Percentiles rank a stretch among this genome's conserved stretches.
phyloP scores from a whole-genome alignment of 331 rosid species.

The Pyrus hybrid region DNA sequence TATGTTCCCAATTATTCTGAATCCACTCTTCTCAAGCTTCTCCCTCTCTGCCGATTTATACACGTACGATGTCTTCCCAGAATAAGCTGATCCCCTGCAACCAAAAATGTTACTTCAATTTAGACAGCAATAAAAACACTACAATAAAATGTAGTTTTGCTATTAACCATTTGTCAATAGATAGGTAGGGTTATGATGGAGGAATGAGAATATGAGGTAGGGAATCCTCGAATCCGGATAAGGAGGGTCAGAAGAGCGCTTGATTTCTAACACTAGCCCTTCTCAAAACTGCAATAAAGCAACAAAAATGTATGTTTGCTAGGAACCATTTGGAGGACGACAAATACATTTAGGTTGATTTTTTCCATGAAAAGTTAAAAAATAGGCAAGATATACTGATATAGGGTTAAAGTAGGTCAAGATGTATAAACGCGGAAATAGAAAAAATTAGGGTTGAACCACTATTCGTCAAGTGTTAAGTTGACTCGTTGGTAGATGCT shows the following conservation, averaged over 20 bases:
- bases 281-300: too few species aligned
- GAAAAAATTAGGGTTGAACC: not conserved
- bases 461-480: not conserved
- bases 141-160: not conserved
- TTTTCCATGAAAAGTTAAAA: not conserved
- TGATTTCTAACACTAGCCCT: too few species aligned
- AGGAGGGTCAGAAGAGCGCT: too few species aligned
- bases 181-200: too few species aligned
- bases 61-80: slow-evolving; percentile 24
- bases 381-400: not conserved
- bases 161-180: too few species aligned
- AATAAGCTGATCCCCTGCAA: slow-evolving; percentile 19
- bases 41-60: slow-evolving; percentile 47
- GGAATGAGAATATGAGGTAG: too few species aligned
- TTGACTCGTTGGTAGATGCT: not conserved
- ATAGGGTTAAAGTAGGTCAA: not conserved
- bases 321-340: not conserved
- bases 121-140: not conserved
- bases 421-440: not conserved
- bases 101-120: not conserved
- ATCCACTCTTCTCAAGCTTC: slow-evolving; percentile 34
- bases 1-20: slow-evolving; percentile 41
- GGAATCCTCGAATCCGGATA: too few species aligned
- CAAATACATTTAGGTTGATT: not conserved
- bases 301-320: not conserved